Evolutionary conservation across 495 filamentous ascomycete genomes (phyloP), one percentile per base, ranked within the genome.

Genomic region (Hypoxylon cercidicola): DNA sequence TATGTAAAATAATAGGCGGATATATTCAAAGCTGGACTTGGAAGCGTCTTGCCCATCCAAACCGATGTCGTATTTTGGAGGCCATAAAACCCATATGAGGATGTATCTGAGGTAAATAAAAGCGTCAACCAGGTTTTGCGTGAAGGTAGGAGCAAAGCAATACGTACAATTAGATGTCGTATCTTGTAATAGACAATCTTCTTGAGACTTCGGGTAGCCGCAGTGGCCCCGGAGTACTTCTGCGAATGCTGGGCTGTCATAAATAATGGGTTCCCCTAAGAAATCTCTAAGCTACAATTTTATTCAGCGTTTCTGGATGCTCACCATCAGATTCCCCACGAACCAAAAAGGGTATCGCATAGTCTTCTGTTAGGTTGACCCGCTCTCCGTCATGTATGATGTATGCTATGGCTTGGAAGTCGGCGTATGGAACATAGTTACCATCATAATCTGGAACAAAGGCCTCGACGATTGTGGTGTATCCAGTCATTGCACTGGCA

Each of bases 401-500:
- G 19, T 63, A 69, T 28, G 35, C 16, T 18, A 64, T 32, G 1
- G 52, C 19, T n/a, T 35, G 5, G 28, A 69, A 69, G 4, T 59
- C 47, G 0, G 20, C 25, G 49, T 18, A 66, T 13, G 20, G 19
- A 2, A 74, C 53, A 37, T 70, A 43, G 39, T 55, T 64, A 10
- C 39, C 51, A 19, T 57, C 43, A 0, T 54, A 19, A 47, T 69
- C 60, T 15, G 44, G n/a, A 21, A 69, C 59, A 28, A 67, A 74
- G 0, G 71, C 45, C 15, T 37, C 18, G 19, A 21, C 35, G 25
- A 53, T 49, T 7, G 62, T 53, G 4, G 52, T 60, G 55, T 77
- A 77, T 9, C 73, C 74, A 7, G 69, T 75, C 71, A 75, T 75
- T 1, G 74, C 71, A 32, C 71, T 40, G 16, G 61, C 48, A 6